These are phyloP conservation scores for Dothistroma septosporum DNA, from an alignment of 2,329 filamentous ascomycete species.

Conservation along the genomic window DNA sequence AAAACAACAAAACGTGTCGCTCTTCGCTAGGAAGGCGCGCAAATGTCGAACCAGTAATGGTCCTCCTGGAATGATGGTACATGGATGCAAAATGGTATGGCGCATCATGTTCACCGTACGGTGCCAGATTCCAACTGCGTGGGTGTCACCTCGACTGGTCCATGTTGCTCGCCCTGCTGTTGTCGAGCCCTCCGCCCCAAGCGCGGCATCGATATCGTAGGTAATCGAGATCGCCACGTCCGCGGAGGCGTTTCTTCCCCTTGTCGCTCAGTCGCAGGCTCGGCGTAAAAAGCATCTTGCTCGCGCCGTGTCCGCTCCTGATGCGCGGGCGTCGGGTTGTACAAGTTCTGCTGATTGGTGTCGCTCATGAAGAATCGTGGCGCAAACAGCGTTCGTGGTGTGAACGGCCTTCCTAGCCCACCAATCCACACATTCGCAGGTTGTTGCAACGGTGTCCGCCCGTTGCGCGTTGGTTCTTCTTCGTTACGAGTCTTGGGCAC, in stretches of 20 bases:
- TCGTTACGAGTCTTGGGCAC: conserved; percentile 81
- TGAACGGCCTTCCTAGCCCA: conserved; percentile 23
- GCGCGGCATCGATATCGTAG: conserved; percentile 22
- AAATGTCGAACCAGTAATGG: background rate
- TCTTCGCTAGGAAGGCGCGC: background rate
- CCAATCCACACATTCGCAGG: conserved; percentile 31
- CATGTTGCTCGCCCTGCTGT: conserved; percentile 13
- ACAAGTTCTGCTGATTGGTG: conserved; percentile 5
- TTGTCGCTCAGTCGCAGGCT: conserved; percentile 11
- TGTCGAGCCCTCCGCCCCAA: conserved; percentile 25
- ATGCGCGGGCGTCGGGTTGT: conserved; percentile 6
- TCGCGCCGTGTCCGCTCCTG: conserved; percentile 11
- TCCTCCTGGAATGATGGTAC: background rate
- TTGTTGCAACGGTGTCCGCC: conserved; percentile 21
- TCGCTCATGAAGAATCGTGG: conserved; percentile 26
- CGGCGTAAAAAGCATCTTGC: conserved; percentile 9
- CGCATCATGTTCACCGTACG: conserved; percentile 10
- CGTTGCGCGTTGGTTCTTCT: conserved; percentile 35
- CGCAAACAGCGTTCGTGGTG: conserved; percentile 28
- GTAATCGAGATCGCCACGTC: conserved; percentile 26
- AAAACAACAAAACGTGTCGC: background rate
- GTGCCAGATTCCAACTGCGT: conserved; percentile 30
- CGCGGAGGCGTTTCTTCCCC: conserved; percentile 8
- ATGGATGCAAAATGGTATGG: background rate
- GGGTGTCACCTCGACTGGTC: conserved; percentile 22